phyloP scores from a whole-genome alignment of 805 yeast species.

The Hanseniaspora singularis region DNA sequence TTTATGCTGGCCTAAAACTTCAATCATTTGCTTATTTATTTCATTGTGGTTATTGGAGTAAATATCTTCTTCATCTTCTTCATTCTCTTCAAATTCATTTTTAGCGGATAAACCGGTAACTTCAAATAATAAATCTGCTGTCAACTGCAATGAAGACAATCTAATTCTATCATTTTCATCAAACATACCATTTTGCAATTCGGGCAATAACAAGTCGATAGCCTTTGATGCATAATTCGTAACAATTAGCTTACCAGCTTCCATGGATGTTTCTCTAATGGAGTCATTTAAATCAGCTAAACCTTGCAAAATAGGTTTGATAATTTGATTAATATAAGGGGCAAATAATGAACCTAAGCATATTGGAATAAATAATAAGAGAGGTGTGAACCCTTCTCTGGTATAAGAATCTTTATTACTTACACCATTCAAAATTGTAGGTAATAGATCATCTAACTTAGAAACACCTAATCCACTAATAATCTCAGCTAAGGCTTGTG shows the following conservation, averaged over 20 bases:
- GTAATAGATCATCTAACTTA: slow-evolving; percentile 80
- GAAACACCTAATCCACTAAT: slow-evolving; percentile 79
- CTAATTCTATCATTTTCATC: slow-evolving; percentile 78
- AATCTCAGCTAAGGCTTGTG: slow-evolving; percentile 92
- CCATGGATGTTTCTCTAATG: slow-evolving; percentile 76
- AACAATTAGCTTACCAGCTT: slow-evolving; percentile 86
- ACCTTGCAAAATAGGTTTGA: slow-evolving; percentile 86
- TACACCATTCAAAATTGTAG: slow-evolving; percentile 63
- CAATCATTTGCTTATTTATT: slow-evolving; percentile 53
- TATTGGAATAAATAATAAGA: slow-evolving; percentile 79
- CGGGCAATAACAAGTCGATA: slow-evolving; percentile 85
- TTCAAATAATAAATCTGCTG: slow-evolving; percentile 90
- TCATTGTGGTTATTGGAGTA: slow-evolving; percentile 37
- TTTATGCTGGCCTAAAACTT: slow-evolving; percentile 73
- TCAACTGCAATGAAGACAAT: slow-evolving; percentile 82
- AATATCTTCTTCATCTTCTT: slow-evolving; percentile 35
- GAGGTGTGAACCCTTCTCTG: slow-evolving; percentile 87
- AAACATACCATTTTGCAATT: slow-evolving; percentile 77
- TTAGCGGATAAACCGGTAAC: slow-evolving; percentile 80
- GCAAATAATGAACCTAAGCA: slow-evolving; percentile 87
- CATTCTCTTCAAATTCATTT: slow-evolving; percentile 51
- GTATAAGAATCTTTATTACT: slow-evolving; percentile 53
- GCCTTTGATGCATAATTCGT: slow-evolving; percentile 85
- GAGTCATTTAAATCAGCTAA: slow-evolving; percentile 81
- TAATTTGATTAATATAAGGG: slow-evolving; percentile 71